Conservation (phyloP, 768 basidiomycete genomes). For the Amylocystis lapponica region DNA sequence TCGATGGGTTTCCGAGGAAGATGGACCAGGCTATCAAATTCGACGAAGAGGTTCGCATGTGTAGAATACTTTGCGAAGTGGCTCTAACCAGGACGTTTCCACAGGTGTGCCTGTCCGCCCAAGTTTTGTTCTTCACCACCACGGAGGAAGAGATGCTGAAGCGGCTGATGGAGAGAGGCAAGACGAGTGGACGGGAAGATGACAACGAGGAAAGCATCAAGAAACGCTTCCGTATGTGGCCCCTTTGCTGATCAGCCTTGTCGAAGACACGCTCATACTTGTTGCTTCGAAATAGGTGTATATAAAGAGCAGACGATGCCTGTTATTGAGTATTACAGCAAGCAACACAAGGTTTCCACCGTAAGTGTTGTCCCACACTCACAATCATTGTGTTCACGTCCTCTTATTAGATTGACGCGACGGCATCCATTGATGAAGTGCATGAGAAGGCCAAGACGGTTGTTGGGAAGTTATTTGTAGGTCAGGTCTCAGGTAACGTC, state of each 20-base stretch:
- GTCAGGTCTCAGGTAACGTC: conserved; percentile 19
- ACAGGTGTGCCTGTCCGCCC: conserved; percentile 75
- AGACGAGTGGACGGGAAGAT: conserved; percentile 94
- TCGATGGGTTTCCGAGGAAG: conserved; percentile 97
- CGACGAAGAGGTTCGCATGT: conserved; percentile 63
- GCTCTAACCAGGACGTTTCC: neutral
- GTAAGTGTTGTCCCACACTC: conserved; percentile 43
- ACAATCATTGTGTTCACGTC: too few relatives aligned
- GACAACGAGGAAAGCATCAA: conserved; percentile 93
- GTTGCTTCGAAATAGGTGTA: conserved; percentile 44
- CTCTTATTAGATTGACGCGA: conserved; percentile 55
- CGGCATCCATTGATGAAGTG: conserved; percentile 65
- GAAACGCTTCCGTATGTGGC: conserved; percentile 87
- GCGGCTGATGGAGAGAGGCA: conserved; percentile 82
- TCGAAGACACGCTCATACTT: neutral
- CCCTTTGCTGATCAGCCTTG: too few relatives aligned
- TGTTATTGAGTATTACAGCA: conserved; percentile 79
- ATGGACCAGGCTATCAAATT: conserved; percentile 97
- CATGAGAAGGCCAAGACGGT: conserved; percentile 52
- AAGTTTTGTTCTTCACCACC: conserved; percentile 83
- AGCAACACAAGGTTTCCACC: conserved; percentile 68
- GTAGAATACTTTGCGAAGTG: neutral
- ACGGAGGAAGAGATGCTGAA: conserved; percentile 83
- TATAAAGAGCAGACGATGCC: conserved; percentile 89
- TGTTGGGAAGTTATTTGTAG: conserved; percentile 43